Base-by-base conservation (phyloP, 1,284 basidiomycete genomes). In the Fistulinella cinereoalba region DNA sequence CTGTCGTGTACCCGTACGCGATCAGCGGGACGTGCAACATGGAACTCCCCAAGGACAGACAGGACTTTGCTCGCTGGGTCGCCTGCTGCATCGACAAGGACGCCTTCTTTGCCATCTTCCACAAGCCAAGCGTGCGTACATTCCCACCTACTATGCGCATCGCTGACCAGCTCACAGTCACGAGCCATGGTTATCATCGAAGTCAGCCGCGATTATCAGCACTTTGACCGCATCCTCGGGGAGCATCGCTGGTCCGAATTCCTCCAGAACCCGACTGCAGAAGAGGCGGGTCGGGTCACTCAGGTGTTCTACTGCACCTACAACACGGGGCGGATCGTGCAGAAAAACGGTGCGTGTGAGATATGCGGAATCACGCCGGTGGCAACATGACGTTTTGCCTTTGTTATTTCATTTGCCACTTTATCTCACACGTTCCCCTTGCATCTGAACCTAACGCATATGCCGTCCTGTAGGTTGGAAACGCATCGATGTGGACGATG, bases 121-220 rank as follows among this genome's bases (percentile, higher is more conserved):
- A 83, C 59, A 85, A 84, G 54, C 83, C 85, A 0, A 76, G 68
- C 41, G 85, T 85, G 51, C 46, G 78, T 71, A 18, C 4, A n/a
- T 11, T 4, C 11, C 13, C 21, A 13, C 21, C 15, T 32, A 23
- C 12, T 3, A 41, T 13, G 12, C 22, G n/a, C 28, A 4, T 31
- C 28, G 18, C 51, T 55, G 42, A 60, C 37, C 41, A 4, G 34
- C 38, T 3, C 12, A 34, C 51, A 86, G 83, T 74, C 82, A 1
- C 73, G 76, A n/a, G 80, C 75, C 33, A 82, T 80, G 71, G 74
- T 87, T 28, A 70, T 88, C 27, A 70, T 87, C 37, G 83, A 86
- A 49, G 63, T 87, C 43, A 65, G 66, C 21, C 72, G 75, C 8
- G 53, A 60, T 1, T 71, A 64, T 39, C 42, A 56, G 1, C 44